Evolutionary conservation across 176 grass and related monocot species (phyloP), one percentile per base, ranked within the genome.

Genomic region (Pontederia paniculata): DNA sequence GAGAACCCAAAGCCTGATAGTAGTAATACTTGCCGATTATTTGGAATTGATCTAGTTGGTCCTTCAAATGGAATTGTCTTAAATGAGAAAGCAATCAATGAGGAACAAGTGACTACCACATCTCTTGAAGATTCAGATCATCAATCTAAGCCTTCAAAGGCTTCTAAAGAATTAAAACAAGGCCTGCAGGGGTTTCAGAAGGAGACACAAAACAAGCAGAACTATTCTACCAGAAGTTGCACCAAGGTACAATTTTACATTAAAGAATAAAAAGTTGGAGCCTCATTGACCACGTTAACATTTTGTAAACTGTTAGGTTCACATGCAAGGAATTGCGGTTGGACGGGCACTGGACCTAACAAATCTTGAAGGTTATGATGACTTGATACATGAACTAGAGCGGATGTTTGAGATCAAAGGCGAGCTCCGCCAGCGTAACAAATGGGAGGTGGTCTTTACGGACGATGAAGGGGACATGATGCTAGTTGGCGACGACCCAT

Each of bases 321-420:
- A 89, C 85, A 95, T 95, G 82, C 78, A 89, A 80, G 89, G 85
- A 67, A 78, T 80, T 71, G 81, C 70, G 42, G 76, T 89, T 16
- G 81, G 84, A 22, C 79, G 85, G 80, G 89, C 85, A 48, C 70
- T 95, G 9, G 89, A 89, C 76, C 60, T 95, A 11, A 72, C 69
- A 50, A 73, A 53, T 59, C 23, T 95, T 44, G 73, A 76, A 57
- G 85, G 85, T 6, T 95, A 86, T 62, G 55, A 48, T 44, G 76
- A 78, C 43, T 54, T 95, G 50, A 80, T 73, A 20, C 18, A 45
- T 21, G 89, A 95, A 44, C 71, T 95, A 18, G 78, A 83, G 62
- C 68, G 70, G 57, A 86, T 95, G 89, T 95, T 95, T 28, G 68
- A 86, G 49, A 86, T 86, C 73, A 73, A 78, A 66, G 82, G 78